Evolutionary conservation across 2,329 filamentous ascomycete genomes (phyloP), one percentile per base, ranked within the genome.

Genomic region (Trichoderma asperellum): DNA sequence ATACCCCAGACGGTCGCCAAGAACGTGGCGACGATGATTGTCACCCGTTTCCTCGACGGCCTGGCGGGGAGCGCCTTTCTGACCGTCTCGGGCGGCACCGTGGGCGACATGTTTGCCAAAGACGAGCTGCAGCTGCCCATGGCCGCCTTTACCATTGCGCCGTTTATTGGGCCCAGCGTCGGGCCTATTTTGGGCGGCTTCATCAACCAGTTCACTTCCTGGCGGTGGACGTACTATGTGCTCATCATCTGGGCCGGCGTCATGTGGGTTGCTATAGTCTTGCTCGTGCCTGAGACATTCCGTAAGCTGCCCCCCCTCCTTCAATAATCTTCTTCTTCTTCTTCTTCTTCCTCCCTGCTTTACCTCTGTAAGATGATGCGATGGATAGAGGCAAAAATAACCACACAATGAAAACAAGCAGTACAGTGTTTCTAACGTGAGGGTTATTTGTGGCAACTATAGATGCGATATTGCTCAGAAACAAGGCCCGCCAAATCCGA

Each of bases 201-300:
- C 78, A 93, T 97, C 78, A 95, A 95, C 77, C 88, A 91, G 73
- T 88, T 90, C 74, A 86, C 85, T 4, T 81, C 83, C 68, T 97
- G 93, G 91, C 83, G 92, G 64, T 96, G 92, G 92, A 92, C 90
- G 0, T 94, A 96, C 79, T 97, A 94, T 76, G 85, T 94, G 4
- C 83, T 97, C 70, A 81, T 97, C 62, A 96, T 97, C 62, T 97
- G 93, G 93, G 85, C 89, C 1, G 87, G 84, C n/a, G 79, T 83
- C 8, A 80, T 93, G 74, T 84, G 93, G 61, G 76, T 85, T 12
- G 81, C 88, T 70, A 89, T 97, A 64, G 76, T 89, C 40, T 77
- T 93, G 40, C 83, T 94, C 55, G 93, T 97, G 2, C 94, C 94
- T 5, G 94, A 97, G 81, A 97, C 94, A 1, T 97, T 96, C 78